A percentile compares a stretch with the other conserved stretches of the same genome.
Conservation (phyloP, 2,329 filamentous ascomycete species). For the Alternaria brassicicola region DNA sequence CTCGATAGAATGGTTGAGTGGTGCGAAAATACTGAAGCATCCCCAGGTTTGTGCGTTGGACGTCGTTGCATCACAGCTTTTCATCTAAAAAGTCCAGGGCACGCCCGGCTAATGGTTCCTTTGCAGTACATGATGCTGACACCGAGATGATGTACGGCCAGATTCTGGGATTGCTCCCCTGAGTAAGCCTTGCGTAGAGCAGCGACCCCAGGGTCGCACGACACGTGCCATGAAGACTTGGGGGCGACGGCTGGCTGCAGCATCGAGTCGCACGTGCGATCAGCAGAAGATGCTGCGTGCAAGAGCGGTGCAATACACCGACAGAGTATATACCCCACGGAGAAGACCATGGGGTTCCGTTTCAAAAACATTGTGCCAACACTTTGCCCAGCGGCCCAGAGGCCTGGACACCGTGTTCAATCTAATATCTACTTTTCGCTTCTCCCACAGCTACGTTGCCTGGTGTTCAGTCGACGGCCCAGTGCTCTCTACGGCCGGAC, state of each 20-base stretch:
- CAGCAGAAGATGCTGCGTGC: background rate
- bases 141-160: background rate
- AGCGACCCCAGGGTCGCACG: background rate
- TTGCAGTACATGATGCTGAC: background rate
- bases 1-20: background rate
- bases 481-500: background rate
- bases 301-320: conserved; percentile 1
- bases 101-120: background rate
- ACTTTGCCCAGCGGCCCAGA: conserved; percentile 16
- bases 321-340: conserved; percentile 12
- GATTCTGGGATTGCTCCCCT: background rate
- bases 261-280: background rate
- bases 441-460: background rate
- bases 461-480: background rate
- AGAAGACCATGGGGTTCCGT: conserved; percentile 23
- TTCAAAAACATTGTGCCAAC: conserved; percentile 23
- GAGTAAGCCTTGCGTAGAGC: background rate
- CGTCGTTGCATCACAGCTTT: background rate
- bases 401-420: background rate
- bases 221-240: background rate
- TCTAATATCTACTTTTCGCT: background rate
- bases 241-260: conserved; percentile 13
- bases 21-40: background rate
- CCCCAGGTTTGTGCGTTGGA: background rate
- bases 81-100: background rate